Percentiles rank a stretch among this genome's conserved stretches.
Evolutionary conservation across 2,329 filamentous ascomycete species (phyloP).

Genomic region (Pestalotiopsis fici): DNA sequence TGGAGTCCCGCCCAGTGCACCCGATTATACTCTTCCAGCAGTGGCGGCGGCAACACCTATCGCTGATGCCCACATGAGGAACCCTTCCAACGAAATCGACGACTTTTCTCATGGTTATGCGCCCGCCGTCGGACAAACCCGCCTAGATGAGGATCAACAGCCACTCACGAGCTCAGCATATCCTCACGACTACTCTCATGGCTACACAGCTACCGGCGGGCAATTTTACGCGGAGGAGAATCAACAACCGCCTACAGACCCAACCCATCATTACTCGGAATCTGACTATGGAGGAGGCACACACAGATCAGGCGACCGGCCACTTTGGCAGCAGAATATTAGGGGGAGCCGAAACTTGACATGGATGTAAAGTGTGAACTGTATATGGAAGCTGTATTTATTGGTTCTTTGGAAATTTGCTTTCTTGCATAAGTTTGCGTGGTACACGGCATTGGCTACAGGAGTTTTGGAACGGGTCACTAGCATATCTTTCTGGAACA

Average conservation of each 20-base stretch:
- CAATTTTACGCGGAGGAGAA: constrained; percentile 24
- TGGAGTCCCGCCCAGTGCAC: constrained; percentile 24
- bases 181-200: neutral
- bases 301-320: constrained; percentile 31
- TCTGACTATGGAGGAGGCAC: constrained; percentile 21
- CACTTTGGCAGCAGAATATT: constrained; percentile 57
- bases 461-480: neutral
- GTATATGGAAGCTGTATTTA: neutral
- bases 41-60: constrained; percentile 26
- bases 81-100: constrained; percentile 37
- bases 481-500: neutral
- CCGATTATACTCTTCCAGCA: constrained; percentile 23
- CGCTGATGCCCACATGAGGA: constrained; percentile 18
- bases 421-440: constrained; percentile 1
- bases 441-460: neutral
- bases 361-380: constrained; percentile 39
- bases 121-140: constrained; percentile 37
- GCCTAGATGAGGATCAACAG: constrained; percentile 35
- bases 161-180: constrained; percentile 26
- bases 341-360: constrained; percentile 47
- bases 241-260: constrained; percentile 30
- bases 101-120: constrained; percentile 46
- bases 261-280: neutral
- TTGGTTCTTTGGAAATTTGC: neutral
- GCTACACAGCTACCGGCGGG: neutral